Evolutionary conservation across 768 basidiomycete species (phyloP), one percentile per base, ranked within the genome.

Genomic region (Termitomyces sp.): DNA sequence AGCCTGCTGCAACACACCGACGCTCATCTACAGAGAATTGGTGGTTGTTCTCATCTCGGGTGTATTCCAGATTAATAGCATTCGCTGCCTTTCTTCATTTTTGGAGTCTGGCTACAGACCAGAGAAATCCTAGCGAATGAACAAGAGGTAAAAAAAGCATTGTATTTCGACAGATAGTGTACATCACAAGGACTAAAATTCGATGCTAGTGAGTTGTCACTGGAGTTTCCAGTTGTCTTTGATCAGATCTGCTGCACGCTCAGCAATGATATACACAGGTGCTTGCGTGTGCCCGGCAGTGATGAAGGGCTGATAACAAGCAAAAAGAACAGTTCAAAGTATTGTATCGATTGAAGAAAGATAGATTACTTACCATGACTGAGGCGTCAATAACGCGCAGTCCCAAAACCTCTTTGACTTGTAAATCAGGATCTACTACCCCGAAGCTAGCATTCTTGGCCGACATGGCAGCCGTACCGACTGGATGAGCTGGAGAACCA

Each of bases 231-330:
- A 48, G 11, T 48, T 48, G 30, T 48, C 32, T 48, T 32, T 48
- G 8, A 48, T 48, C 32, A 67, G 25, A 44, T 65, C 64, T 12
- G 78, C 63, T 47, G 64, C 64, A 16, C 64, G 55, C 48, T 66
- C 67, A 16, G 62, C 67, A 3, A 68, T 53, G 27, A 62, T 60
- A 43, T 68, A 66, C 6, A 60, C 57, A 8, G 64, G 61, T 9
- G 61, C 64, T 57, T 65, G 63, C 10, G 62, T 63, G 54, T 68
- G 67, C 9, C 54, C 64, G 7, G 58, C 56, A 7, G 64, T 61
- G 39, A 47, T 21, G 12, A 47, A 47, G 5, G 46, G 46, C 46
- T 47, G 46, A 16, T 30, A 3, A 14, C 11, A 32, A 12, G 8
- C 8, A 28, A 28, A 28, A 28, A 30, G 3, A 47, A 21, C 19